Conservation (phyloP, 2,329 filamentous ascomycete species). For the Trichoderma sp. region DNA sequence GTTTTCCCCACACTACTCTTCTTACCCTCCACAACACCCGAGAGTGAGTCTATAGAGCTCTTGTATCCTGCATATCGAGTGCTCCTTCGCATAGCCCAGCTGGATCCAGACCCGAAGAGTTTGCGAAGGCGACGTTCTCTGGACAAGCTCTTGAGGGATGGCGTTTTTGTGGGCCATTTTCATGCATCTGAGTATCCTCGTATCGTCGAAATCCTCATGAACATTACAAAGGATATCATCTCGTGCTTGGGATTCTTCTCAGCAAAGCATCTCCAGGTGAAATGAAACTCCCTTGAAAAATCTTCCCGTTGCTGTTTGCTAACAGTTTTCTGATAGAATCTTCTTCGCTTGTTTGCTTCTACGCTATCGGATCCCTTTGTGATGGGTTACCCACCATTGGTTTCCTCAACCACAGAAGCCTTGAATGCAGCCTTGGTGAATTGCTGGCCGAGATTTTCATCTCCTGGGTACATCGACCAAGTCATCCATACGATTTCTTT, state of each 20-base stretch:
- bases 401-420: slow-evolving; percentile 57
- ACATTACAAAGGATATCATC: slow-evolving; percentile 54
- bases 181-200: slow-evolving; percentile 62
- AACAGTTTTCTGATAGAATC: slow-evolving; percentile 49
- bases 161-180: slow-evolving; percentile 57
- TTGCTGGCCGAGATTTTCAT: slow-evolving; percentile 69
- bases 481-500: slow-evolving; percentile 64
- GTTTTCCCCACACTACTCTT: slow-evolving; percentile 74
- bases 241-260: slow-evolving; percentile 62
- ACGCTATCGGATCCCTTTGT: slow-evolving; percentile 73
- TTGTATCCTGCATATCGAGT: slow-evolving; percentile 68
- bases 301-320: slow-evolving; percentile 21
- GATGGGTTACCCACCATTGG: slow-evolving; percentile 55
- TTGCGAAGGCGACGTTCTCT: slow-evolving; percentile 48
- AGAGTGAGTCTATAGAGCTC: slow-evolving; percentile 67
- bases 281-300: slow-evolving; percentile 25
- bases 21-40: slow-evolving; percentile 76
- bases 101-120: slow-evolving; percentile 35
- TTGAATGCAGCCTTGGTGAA: slow-evolving; percentile 62
- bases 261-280: slow-evolving; percentile 69
- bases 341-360: slow-evolving; percentile 68
- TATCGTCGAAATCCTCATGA: slow-evolving; percentile 61
- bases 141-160: slow-evolving; percentile 59
- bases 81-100: slow-evolving; percentile 60
- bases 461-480: slow-evolving; percentile 61